A percentile compares a stretch with the other conserved stretches of the same genome.
Evolutionary conservation across 1,284 basidiomycete species (phyloP).

Genomic region (Boletus sp.): DNA sequence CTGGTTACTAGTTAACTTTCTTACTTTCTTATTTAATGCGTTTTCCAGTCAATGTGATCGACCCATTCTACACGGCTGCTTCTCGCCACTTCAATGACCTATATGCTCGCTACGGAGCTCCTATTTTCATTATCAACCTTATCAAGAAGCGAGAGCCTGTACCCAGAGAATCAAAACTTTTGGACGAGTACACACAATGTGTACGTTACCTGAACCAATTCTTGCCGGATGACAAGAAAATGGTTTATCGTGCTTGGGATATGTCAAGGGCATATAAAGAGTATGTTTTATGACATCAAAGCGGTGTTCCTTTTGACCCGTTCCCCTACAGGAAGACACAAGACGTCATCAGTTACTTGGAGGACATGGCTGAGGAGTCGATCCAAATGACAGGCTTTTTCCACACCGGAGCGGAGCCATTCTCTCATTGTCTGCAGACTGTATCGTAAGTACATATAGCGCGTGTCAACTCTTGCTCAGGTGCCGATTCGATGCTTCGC

Average conservation of each 20-base stretch:
- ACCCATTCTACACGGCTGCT: constrained; percentile 93
- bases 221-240: constrained; percentile 79
- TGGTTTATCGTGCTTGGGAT: constrained; percentile 94
- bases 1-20: background rate
- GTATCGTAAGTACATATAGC: constrained; percentile 35
- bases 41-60: constrained; percentile 80
- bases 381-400: constrained; percentile 93
- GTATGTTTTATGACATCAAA: constrained; percentile 38
- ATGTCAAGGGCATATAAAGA: constrained; percentile 91
- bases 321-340: constrained; percentile 70
- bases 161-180: constrained; percentile 90
- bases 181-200: constrained; percentile 91
- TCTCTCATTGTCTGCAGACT: constrained; percentile 58
- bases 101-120: constrained; percentile 86
- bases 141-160: constrained; percentile 83
- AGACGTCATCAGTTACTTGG: constrained; percentile 93
- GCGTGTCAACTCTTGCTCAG: background rate
- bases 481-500: background rate
- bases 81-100: constrained; percentile 93
- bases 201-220: constrained; percentile 95
- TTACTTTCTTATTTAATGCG: constrained; percentile 5
- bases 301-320: background rate
- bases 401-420: constrained; percentile 80
- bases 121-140: constrained; percentile 92
- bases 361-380: constrained; percentile 93